Base-by-base conservation (phyloP, 306 rosid genomes). In the Prunus campanulata region DNA sequence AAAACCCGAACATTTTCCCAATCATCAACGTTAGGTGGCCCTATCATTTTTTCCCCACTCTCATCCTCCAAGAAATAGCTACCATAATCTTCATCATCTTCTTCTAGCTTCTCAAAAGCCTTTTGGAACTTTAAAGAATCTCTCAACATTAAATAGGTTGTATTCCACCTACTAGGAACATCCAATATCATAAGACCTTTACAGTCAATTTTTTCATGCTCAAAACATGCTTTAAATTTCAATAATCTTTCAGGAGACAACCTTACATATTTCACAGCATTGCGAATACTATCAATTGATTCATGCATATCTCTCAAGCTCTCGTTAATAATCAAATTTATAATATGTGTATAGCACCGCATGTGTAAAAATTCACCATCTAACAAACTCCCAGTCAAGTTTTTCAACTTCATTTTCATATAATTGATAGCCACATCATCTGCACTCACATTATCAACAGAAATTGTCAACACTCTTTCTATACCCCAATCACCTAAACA, bases 141-240 rank as follows among this genome's bases (percentile, higher is more conserved):
- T 30, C 11, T n/a, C 47, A 71, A 57, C 75, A 71, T 71, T 3
- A 71, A 42, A 19, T 71, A 71, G n/a, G 75, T 71, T 9, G 19
- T 50, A 57, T 71, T 71, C 25, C 65, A 71, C 50, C 29, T 54
- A 29, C 11, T 71, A 9, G 51, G 47, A 27, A 32, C 49, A 71
- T 71, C 65, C 48, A 71, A 46, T 18, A 10, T 22, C 16, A 71
- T 15, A 30, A 42, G 56, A 24, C 14, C 25, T 18, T 12, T 73
- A 10, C 24, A 4, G 16, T 44, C 68, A 35, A 73, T 44, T 5
- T 27, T 44, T 5, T 27, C 57, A 0, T 73, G 15, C 15, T 73
- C 20, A 42, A 10, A 15, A 47, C 44, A 46, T 11, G 6, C 25
- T 19, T 42, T 27, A 22, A 60, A 74, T 19, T 25, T 74, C 22